Evolutionary conservation across 345 rosid genomes (phyloP).

Genomic region (Melastoma malabathricum): DNA sequence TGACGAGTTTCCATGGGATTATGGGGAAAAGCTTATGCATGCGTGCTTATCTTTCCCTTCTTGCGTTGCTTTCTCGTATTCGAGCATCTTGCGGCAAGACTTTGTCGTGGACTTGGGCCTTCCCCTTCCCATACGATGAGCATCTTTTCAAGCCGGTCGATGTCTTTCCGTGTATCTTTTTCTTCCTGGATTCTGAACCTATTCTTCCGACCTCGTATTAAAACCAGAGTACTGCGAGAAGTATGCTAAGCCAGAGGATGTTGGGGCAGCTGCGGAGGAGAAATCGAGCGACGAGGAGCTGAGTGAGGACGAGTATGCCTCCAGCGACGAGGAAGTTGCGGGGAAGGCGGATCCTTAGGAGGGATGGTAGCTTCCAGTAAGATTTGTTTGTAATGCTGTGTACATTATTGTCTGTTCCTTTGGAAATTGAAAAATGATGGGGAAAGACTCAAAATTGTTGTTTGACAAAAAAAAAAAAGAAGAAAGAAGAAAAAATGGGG

Average conservation of each 20-base stretch:
- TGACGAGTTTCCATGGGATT: too few species aligned
- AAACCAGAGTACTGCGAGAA: conserved; percentile 67
- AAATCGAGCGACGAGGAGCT: conserved; percentile 80
- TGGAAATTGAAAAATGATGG: conserved; percentile 8
- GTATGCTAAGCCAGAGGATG: conserved; percentile 75
- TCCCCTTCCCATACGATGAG: too few species aligned
- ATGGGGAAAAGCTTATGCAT: too few species aligned
- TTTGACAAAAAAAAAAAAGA: too few species aligned
- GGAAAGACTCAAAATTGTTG: too few species aligned
- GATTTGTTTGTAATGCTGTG: conserved; percentile 17
- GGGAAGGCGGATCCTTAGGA: conserved; percentile 73
- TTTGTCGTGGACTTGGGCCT: too few species aligned
- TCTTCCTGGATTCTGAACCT: not conserved
- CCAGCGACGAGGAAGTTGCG: conserved; percentile 59
- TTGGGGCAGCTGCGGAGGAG: conserved; percentile 36
- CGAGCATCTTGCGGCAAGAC: too few species aligned
- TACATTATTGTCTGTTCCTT: conserved; percentile 24
- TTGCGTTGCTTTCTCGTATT: too few species aligned
- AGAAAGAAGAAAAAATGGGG: too few species aligned
- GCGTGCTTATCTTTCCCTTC: too few species aligned
- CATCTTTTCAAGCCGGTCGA: too few species aligned
- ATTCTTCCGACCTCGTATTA: not conserved
- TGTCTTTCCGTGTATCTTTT: too few species aligned
- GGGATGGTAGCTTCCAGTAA: not conserved
- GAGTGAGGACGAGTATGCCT: conserved; percentile 65